Conservation (phyloP, 495 filamentous ascomycete genomes). For the Aspergillus nanangensis region DNA sequence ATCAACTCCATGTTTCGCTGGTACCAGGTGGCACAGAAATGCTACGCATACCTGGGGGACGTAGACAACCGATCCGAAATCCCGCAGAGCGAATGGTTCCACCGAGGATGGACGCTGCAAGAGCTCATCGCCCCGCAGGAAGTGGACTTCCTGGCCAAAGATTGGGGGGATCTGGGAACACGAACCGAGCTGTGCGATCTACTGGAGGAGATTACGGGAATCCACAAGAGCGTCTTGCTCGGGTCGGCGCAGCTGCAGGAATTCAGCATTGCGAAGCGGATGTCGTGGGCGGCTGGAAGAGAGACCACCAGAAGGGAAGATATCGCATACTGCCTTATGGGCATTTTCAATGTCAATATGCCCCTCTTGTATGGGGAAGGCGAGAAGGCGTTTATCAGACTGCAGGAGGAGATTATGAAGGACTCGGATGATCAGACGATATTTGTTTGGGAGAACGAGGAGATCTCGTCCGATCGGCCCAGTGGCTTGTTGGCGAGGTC, state of each 20-base stretch:
- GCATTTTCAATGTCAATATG: slow-evolving; percentile 24
- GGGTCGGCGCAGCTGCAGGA: background rate
- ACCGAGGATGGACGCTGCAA: slow-evolving; percentile 8
- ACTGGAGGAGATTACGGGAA: slow-evolving; percentile 1
- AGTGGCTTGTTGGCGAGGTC: slow-evolving; percentile 2
- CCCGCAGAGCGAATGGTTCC: background rate
- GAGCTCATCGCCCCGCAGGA: slow-evolving; percentile 4
- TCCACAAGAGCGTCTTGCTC: background rate
- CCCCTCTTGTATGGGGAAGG: slow-evolving; percentile 25
- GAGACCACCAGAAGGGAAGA: slow-evolving; percentile 19
- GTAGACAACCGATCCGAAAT: background rate
- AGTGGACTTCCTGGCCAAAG: slow-evolving; percentile 2
- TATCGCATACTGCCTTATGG: slow-evolving; percentile 23
- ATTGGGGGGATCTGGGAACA: slow-evolving; percentile 4
- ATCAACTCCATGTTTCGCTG: slow-evolving; percentile 40
- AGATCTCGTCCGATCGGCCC: background rate
- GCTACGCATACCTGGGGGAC: slow-evolving; percentile 5
- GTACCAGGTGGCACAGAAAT: slow-evolving; percentile 6
- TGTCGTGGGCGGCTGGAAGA: slow-evolving; percentile 20
- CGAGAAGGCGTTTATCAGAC: slow-evolving; percentile 15
- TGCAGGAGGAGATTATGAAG: slow-evolving; percentile 22
- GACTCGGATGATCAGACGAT: slow-evolving; percentile 16
- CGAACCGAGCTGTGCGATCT: background rate
- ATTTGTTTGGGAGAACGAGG: slow-evolving; percentile 12
- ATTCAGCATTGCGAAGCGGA: slow-evolving; percentile 13